A percentile compares a stretch with the other conserved stretches of the same genome.
Conservation (phyloP, 176 grass and related monocot genomes). For the Melocanna baccifera region DNA sequence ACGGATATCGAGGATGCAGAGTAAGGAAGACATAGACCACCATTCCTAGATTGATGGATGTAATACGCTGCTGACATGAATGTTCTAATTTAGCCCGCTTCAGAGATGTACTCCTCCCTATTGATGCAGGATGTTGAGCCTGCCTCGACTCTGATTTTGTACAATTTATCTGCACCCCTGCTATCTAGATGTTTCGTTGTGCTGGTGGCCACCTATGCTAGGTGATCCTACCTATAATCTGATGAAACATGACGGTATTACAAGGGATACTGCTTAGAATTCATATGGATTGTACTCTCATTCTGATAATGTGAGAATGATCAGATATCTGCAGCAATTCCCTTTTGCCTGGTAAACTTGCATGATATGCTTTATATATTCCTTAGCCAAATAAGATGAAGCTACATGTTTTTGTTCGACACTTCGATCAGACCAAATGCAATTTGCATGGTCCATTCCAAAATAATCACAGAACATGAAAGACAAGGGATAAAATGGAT, state of each 20-base stretch:
- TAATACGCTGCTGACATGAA: slow-evolving; percentile 10
- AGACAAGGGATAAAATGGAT: neutral
- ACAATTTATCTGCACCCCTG: neutral
- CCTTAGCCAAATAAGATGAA: neutral
- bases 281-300: neutral
- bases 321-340: neutral
- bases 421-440: neutral
- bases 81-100: neutral
- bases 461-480: neutral
- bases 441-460: neutral
- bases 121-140: neutral
- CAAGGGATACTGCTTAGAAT: neutral
- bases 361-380: neutral
- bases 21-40: slow-evolving; percentile 22
- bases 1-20: slow-evolving; percentile 77
- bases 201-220: neutral
- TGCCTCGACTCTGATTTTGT: neutral
- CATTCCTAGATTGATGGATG: slow-evolving; percentile 2
- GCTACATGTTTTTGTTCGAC: neutral
- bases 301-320: neutral
- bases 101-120: neutral
- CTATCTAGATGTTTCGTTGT: neutral
- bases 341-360: neutral
- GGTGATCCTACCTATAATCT: neutral
- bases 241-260: neutral